Conservation (phyloP, 2,329 filamentous ascomycete species). For the Penicillium crustosum region DNA sequence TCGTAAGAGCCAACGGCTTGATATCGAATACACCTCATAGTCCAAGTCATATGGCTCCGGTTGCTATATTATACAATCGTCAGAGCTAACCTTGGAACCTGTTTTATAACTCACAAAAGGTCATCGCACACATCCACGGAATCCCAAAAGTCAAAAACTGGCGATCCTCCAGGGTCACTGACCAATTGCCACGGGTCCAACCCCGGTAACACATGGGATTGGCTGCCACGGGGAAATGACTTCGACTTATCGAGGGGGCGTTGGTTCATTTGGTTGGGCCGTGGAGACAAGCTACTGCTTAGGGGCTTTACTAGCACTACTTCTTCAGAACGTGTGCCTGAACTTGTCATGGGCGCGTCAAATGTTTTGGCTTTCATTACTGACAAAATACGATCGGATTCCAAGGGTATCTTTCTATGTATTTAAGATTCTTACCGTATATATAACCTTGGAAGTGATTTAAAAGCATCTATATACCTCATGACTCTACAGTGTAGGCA, state of each 20-base stretch:
- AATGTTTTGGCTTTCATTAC: slow-evolving; percentile 6
- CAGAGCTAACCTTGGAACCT: neutral
- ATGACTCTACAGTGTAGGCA: neutral
- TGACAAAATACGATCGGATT: neutral
- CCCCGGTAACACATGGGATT: slow-evolving; percentile 17
- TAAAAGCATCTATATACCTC: neutral
- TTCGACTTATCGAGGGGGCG: slow-evolving; percentile 24
- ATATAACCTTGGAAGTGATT: neutral
- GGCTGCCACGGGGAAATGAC: slow-evolving; percentile 19
- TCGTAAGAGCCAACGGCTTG: neutral
- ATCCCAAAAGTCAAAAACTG: slow-evolving; percentile 19
- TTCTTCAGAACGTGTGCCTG: slow-evolving; percentile 16
- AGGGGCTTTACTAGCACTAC: slow-evolving; percentile 9
- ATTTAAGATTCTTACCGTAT: neutral
- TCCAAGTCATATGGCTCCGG: neutral
- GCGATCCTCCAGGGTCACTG: slow-evolving; percentile 21
- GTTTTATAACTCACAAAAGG: neutral
- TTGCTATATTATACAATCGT: neutral
- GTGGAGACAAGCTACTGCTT: slow-evolving; percentile 21
- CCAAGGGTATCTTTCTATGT: neutral
- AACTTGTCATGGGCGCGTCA: slow-evolving; percentile 26
- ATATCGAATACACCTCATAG: neutral
- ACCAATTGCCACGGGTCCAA: slow-evolving; percentile 22
- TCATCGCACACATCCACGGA: neutral
- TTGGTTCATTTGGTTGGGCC: slow-evolving; percentile 25